Conservation (phyloP, 2,329 filamentous ascomycete genomes). For the Pseudocercospora vitis region DNA sequence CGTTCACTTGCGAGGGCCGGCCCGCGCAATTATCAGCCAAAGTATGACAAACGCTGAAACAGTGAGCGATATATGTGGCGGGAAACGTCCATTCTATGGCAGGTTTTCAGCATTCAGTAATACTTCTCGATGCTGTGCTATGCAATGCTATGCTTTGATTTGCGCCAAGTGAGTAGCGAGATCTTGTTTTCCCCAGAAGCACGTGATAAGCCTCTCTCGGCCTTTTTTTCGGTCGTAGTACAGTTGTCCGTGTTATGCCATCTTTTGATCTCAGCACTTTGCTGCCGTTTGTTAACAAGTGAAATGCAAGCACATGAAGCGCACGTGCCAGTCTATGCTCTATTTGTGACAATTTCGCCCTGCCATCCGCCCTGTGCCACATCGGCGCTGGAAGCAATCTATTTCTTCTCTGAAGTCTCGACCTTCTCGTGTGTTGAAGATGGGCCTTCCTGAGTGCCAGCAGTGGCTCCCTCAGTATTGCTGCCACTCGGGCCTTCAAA, state of each 20-base stretch:
- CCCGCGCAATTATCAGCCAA: no score
- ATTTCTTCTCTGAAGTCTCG: constrained; percentile 6
- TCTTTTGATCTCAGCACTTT: not conserved
- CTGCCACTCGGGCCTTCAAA: constrained; percentile 10
- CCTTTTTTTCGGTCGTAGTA: not conserved
- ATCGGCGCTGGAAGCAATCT: constrained; percentile 3
- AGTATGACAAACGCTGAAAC: no score
- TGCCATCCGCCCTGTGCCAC: not conserved
- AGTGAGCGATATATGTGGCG: no score
- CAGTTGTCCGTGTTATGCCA: constrained; percentile 7
- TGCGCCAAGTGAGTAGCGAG: constrained; percentile 8
- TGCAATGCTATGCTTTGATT: not conserved
- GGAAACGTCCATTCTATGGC: not conserved
- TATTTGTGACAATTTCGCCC: not conserved
- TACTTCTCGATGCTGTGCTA: constrained; percentile 4
- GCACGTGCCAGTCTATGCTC: constrained; percentile 9
- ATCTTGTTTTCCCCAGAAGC: not conserved
- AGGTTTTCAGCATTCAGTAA: no score
- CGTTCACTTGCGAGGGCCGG: no score
- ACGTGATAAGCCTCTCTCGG: not conserved
- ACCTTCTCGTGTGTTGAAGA: constrained; percentile 8
- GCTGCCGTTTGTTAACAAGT: constrained; percentile 3
- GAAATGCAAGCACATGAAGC: constrained; percentile 4
- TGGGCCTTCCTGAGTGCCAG: constrained; percentile 8
- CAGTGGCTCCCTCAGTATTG: not conserved